Evolutionary conservation across 805 yeast genomes (phyloP).

Genomic region (Peterozyma xylosa): DNA sequence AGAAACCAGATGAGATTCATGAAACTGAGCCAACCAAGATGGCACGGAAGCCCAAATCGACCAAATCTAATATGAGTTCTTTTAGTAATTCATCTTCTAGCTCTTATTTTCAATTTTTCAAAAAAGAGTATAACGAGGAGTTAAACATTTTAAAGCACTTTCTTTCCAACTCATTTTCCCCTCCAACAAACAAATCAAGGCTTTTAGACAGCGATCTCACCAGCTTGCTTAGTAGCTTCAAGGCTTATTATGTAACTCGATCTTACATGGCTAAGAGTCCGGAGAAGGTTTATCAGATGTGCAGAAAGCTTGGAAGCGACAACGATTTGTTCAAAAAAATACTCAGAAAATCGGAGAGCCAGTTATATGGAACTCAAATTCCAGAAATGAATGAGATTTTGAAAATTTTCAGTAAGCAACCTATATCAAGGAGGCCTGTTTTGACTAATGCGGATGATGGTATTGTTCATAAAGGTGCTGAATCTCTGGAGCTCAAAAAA

Average conservation of each 20-base stretch:
- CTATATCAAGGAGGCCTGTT: background rate
- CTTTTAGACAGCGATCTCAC: too few species aligned
- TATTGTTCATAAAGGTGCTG: background rate
- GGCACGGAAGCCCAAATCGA: slow-evolving; percentile 1
- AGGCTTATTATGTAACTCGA: too few species aligned
- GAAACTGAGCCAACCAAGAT: slow-evolving; percentile 8
- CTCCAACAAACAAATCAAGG: too few species aligned
- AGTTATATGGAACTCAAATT: background rate
- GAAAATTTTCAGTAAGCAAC: slow-evolving; percentile 2
- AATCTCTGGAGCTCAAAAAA: background rate
- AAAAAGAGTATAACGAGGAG: slow-evolving; percentile 1
- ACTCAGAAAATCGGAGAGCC: background rate
- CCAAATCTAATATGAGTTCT: background rate
- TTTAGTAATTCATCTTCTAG: too few species aligned
- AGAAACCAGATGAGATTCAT: slow-evolving; percentile 1
- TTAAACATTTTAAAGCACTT: slow-evolving; percentile 1
- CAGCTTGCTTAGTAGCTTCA: too few species aligned
- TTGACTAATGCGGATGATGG: background rate
- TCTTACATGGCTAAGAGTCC: background rate
- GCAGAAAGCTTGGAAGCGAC: slow-evolving; percentile 2
- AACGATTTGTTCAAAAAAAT: background rate
- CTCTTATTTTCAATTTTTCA: background rate
- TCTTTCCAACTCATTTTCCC: background rate
- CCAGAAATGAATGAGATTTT: background rate
- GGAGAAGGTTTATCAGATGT: slow-evolving; percentile 7